Evolutionary conservation across 805 yeast species (phyloP).

Genomic region (Osmozyma mogii): DNA sequence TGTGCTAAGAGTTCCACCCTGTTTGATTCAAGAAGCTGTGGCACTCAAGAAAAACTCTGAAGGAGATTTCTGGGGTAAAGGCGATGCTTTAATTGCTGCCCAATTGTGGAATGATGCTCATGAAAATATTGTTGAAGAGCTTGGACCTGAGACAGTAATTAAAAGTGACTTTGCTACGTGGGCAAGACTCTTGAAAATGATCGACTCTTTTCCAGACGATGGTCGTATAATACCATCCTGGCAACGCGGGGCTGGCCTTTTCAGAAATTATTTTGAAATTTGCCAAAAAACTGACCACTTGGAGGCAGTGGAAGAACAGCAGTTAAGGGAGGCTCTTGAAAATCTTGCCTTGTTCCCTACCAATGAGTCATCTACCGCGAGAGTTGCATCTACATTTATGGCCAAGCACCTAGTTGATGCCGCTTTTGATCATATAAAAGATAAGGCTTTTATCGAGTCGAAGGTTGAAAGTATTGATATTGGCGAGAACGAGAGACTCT

Average conservation of each 20-base stretch:
- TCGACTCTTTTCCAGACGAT: conserved; percentile 35
- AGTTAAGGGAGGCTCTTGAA: too few species aligned
- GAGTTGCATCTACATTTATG: conserved; percentile 47
- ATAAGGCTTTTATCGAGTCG: conserved; percentile 17
- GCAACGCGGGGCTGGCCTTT: conserved; percentile 53
- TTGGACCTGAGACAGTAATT: conserved; percentile 70
- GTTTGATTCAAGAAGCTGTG: conserved; percentile 45
- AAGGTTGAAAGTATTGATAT: conserved; percentile 32
- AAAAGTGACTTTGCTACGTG: conserved; percentile 32
- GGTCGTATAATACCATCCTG: conserved; percentile 38
- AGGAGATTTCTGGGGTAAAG: conserved; percentile 52
- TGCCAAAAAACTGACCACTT: too few species aligned
- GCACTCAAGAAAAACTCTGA: conserved; percentile 46
- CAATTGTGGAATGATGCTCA: conserved; percentile 58
- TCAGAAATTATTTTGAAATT: conserved; percentile 39
- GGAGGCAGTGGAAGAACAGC: too few species aligned
- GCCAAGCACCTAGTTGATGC: conserved; percentile 39
- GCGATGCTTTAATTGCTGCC: conserved; percentile 55
- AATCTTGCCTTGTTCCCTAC: too few species aligned
- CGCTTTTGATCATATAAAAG: conserved; percentile 17
- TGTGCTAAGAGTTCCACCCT: conserved; percentile 40
- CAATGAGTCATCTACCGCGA: conserved; percentile 4
- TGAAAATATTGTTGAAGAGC: conserved; percentile 39
- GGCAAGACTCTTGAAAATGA: conserved; percentile 29
- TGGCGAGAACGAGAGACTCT: conserved; percentile 39